Base-by-base conservation (phyloP, 2,329 filamentous ascomycete species). In the Paramyrothecium roridum region DNA sequence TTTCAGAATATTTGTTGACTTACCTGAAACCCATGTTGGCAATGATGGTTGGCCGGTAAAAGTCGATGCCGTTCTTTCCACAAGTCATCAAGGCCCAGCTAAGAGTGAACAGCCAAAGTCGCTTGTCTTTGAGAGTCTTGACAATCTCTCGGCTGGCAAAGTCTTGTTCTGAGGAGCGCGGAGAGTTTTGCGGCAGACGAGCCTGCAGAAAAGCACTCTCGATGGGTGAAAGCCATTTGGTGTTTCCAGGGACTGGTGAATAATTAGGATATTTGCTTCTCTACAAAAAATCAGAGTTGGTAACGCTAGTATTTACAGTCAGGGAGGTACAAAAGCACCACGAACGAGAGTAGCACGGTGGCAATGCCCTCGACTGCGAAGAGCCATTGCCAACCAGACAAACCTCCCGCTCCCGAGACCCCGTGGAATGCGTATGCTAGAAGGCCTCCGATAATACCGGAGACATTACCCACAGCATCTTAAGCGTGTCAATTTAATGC, bases 281-380 rank as follows among this genome's bases (percentile, higher is more conserved):
- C 19, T 6, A 20, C 4, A 4, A n/a, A 13, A 20, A 20, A 13
- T 45, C 19, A 45, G 4, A 6, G 40, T 45, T 4, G 40, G 12
- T 17, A 45, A n/a, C n/a, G n/a, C 16, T 4, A 13, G 47, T n/a
- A 22, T 49, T 21, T 43, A 55, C 54, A 55, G 23, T 57, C 57
- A 17, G 59, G 60, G 7, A 62, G 55, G 40, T 54, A 54, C 37
- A 60, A 57, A 43, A 53, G 56, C 16, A 54, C 56, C 11, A 48
- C 16, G 8, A 58, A 20, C 12, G 54, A 56, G 11, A 63, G 43
- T 6, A 57, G 45, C 6, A 61, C 56, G 19, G 61, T 63, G 30
- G 60, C 75, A 4, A 76, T 71, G 13, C 85, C 85, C 66, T 88
- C 84, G 22, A 87, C 80, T 33, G 87, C 84, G 69, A 88, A 88